phyloP scores from a whole-genome alignment of 75 land plant species.

The Pinus taeda region DNA sequence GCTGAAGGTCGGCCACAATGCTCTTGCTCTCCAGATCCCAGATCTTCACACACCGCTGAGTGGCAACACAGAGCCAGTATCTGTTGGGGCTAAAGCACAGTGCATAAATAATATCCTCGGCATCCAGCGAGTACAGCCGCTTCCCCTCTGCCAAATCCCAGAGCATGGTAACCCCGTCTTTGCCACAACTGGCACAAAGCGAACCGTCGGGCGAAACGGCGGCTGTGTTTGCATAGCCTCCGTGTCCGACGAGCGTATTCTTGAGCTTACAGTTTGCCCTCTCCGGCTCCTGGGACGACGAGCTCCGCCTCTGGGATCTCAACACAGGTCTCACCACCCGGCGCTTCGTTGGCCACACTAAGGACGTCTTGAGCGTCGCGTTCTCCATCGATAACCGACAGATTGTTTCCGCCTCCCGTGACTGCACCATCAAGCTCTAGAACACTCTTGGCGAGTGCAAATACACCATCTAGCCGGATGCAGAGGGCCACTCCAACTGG shows the following conservation, averaged over 20 bases:
- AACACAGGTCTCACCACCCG: constrained; percentile 58
- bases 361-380: constrained; percentile 70
- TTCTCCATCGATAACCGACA: constrained; percentile 63
- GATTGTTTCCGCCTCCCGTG: constrained; percentile 82
- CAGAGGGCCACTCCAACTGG: constrained; percentile 45
- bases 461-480: constrained; percentile 60
- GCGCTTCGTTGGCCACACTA: constrained; percentile 75
- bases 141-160: constrained; percentile 89
- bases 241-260: constrained; percentile 53
- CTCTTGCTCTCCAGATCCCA: constrained; percentile 96
- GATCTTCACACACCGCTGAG: constrained; percentile 68
- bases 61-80: constrained; percentile 94
- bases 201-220: constrained; percentile 90
- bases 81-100: constrained; percentile 90
- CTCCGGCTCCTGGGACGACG: constrained; percentile 77
- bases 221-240: constrained; percentile 75
- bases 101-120: constrained; percentile 69
- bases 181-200: constrained; percentile 84
- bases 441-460: constrained; percentile 92
- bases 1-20: constrained; percentile 69
- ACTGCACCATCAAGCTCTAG: constrained; percentile 80
- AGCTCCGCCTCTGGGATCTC: constrained; percentile 86
- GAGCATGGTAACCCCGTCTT: constrained; percentile 80
- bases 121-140: constrained; percentile 72
- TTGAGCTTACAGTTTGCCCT: constrained; percentile 75